A percentile compares a stretch with the other conserved stretches of the same genome.
Conservation (phyloP, 2,329 filamentous ascomycete genomes). For the Colletotrichum sp. region DNA sequence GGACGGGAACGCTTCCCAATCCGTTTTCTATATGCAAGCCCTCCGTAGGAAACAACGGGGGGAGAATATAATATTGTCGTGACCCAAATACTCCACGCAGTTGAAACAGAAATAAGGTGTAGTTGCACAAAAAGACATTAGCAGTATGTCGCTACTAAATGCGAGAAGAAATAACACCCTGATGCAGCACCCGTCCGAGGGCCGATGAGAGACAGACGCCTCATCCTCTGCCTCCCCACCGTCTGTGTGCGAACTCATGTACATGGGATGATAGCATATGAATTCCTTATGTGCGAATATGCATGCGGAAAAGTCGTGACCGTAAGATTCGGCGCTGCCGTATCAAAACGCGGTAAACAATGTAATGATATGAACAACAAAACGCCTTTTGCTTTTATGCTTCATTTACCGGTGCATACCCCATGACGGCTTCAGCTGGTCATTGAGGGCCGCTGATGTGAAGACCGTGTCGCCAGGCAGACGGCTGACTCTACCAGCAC, state of each 20-base stretch:
- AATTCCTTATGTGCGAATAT: slow-evolving; percentile 5
- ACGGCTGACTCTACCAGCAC: slow-evolving; percentile 85
- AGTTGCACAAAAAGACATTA: slow-evolving; percentile 20
- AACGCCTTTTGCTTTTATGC: neutral
- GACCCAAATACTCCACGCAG: slow-evolving; percentile 21
- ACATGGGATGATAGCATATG: slow-evolving; percentile 5
- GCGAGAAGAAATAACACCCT: slow-evolving; percentile 18
- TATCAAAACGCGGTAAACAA: slow-evolving; percentile 15
- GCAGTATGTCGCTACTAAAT: slow-evolving; percentile 22
- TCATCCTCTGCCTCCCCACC: neutral
- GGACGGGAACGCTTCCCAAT: neutral
- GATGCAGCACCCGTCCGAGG: neutral
- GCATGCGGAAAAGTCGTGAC: slow-evolving; percentile 15
- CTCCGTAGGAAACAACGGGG: neutral
- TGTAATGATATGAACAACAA: slow-evolving; percentile 19
- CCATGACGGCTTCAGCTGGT: slow-evolving; percentile 66
- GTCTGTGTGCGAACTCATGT: slow-evolving; percentile 6
- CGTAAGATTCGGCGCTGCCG: slow-evolving; percentile 20
- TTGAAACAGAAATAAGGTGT: slow-evolving; percentile 7
- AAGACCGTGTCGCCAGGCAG: slow-evolving; percentile 84
- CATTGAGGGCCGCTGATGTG: slow-evolving; percentile 69
- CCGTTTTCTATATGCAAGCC: slow-evolving; percentile 17
- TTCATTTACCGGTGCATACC: slow-evolving; percentile 49
- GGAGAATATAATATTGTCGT: slow-evolving; percentile 14
- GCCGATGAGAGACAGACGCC: neutral